Base-by-base conservation (phyloP, 352 stramenopile species). In the Saprolegnia diclina region DNA sequence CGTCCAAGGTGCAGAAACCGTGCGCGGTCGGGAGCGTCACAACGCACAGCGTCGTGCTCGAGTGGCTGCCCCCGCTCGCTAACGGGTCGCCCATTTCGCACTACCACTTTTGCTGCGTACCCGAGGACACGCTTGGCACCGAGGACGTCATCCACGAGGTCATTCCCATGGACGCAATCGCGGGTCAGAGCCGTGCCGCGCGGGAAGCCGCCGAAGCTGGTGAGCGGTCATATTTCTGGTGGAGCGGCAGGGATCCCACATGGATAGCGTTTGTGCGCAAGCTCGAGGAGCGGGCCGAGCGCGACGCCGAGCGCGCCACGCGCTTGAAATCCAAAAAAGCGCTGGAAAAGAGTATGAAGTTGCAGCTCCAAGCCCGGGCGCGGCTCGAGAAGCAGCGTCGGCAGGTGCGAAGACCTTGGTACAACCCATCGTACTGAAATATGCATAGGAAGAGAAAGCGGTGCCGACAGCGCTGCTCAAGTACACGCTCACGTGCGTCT, bases 91-190 rank as follows among this genome's bases (percentile, higher is more conserved):
- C 52, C 7, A 86, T 89, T 38, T 44, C 67, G 16, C 71, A 74
- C 11, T 89, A 89, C 55, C 86, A 74, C 2, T 65, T 92, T n/a
- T 77, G 77, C 10, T 87, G 81, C 26, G 37, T 78, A 10, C 82
- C 84, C 0, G 84, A 92, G 54, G 87, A 89, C 21, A 16, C 62
- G 5, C 71, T 24, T 19, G 59, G 64, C 0, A 78, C 81, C 24
- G 76, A 85, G 1, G 74, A 79, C 0, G 44, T 75, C 4, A 65
- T 76, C 4, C 71, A 86, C 63, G 5, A 79, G 9, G 74, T 44
- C 0, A 62, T 92, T 19, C 54, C 67, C 11, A 59, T 80, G 0
- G 63, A 67, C 0, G 62, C 82, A 7, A 54, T 88, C 5, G 57
- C 74, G 45, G 59, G 38, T 11, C 1, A 64, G 57, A 45, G 4